Base-by-base conservation (phyloP, 805 yeast species). In the Barnettozyma botsteinii region DNA sequence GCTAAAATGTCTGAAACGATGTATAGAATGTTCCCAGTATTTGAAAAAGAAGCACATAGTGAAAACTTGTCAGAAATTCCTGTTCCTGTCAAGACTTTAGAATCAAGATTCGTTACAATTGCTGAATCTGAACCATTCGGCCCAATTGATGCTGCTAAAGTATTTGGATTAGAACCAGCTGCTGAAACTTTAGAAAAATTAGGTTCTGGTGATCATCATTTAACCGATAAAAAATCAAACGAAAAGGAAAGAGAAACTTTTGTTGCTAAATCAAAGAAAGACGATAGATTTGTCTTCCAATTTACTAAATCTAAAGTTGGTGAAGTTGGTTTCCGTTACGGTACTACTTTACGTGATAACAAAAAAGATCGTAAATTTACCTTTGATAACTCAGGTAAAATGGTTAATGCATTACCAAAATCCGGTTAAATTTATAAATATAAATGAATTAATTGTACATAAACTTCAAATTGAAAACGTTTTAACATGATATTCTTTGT, bases 91-190 rank as follows among this genome's bases (percentile, higher is more conserved):
- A 85, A 82, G 63, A 84, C 95, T 3, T 69, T 81, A 47, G 79
- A 78, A 48, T 86, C 94, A 48, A 72, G 91, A 49, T 89, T 89
- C 68, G 64, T 86, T 57, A 83, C 95, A 11, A 81, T 91, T 59
- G 91, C 96, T 9, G 98, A 91, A 65, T 80, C 88, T 21, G 95
- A 88, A 66, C 95, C 96, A 9, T 89, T 91, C 59, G 96, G 96
- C 7, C 95, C 97, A 5, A 73, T 88, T 6, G 98, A 93, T 57
- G 97, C 98, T 12, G 96, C 98, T 36, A 69, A 78, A 42, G 75
- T 83, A 29, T 76, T 86, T 48, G 88, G 74, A 31, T 70, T 91
- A 48, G 89, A 85, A 59, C 95, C 96, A n/a, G 97, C 98, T 22
- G 75, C 78, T 35, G 77, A 71, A 27, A 84, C 93, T 3, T 70